Evolutionary conservation across 139 green algal species (phyloP).

Genomic region (Medakamo hakoo): DNA sequence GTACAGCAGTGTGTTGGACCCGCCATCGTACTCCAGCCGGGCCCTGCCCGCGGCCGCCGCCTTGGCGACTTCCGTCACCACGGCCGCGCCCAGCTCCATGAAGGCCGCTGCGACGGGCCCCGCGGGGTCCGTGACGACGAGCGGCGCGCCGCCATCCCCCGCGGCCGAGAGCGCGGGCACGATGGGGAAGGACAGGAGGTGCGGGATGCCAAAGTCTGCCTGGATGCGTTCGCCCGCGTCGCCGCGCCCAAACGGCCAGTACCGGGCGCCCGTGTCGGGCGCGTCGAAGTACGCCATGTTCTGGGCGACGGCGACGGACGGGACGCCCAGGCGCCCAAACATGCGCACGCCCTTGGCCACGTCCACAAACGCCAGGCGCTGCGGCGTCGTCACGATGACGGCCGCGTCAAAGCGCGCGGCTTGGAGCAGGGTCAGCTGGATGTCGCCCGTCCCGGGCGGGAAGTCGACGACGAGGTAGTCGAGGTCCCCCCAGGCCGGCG

Average conservation of each 20-base stretch:
- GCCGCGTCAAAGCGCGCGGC: slow-evolving; percentile 76
- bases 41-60: background rate
- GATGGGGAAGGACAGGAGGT: slow-evolving; percentile 90
- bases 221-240: slow-evolving; percentile 54
- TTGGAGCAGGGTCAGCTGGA: slow-evolving; percentile 95
- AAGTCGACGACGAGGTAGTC: slow-evolving; percentile 98
- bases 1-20: slow-evolving; percentile 25
- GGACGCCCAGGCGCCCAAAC: slow-evolving; percentile 74
- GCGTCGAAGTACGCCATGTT: slow-evolving; percentile 98
- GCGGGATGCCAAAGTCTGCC: slow-evolving; percentile 79
- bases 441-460: slow-evolving; percentile 93
- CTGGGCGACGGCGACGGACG: slow-evolving; percentile 92
- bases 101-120: slow-evolving; percentile 43
- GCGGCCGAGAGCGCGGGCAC: slow-evolving; percentile 67
- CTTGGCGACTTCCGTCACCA: slow-evolving; percentile 80
- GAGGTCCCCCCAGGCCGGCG: slow-evolving; percentile 81
- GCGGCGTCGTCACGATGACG: slow-evolving; percentile 97
- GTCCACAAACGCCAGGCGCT: slow-evolving; percentile 97
- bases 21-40: background rate
- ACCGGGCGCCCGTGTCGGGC: slow-evolving; percentile 54
- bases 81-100: slow-evolving; percentile 71
- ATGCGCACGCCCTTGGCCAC: slow-evolving; percentile 97
- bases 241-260: slow-evolving; percentile 79
- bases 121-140: slow-evolving; percentile 70
- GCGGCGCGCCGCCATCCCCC: slow-evolving; percentile 69